Percentiles rank a stretch among this genome's conserved stretches.
These are phyloP conservation scores for Stemphylium lycopersici DNA, from an alignment of 2,329 filamentous ascomycete species.

Conservation along the genomic window DNA sequence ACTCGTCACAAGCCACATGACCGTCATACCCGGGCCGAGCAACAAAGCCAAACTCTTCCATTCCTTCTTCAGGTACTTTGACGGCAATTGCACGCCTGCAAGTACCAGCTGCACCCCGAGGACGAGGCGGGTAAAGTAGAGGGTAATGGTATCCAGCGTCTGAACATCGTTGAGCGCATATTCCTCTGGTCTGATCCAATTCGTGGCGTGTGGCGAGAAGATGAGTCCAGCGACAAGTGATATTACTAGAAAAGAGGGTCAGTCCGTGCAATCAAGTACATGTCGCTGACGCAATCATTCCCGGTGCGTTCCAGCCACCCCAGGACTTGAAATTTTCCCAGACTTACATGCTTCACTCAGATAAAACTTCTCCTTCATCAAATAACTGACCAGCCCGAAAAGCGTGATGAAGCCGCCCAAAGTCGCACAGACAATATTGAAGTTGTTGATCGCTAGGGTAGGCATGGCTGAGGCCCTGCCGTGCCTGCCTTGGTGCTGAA, in stretches of 20 bases:
- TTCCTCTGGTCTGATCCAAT: conserved; percentile 74
- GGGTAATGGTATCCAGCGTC: conserved; percentile 73
- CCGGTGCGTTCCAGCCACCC: not conserved
- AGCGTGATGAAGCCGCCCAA: conserved; percentile 86
- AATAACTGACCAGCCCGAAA: conserved; percentile 89
- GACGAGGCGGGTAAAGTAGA: conserved; percentile 85
- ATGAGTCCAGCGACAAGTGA: conserved; percentile 78
- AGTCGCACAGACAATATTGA: conserved; percentile 82
- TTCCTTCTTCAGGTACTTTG: conserved; percentile 77
- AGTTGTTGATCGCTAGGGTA: conserved; percentile 70
- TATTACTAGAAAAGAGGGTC: conserved; percentile 65
- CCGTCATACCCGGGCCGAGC: conserved; percentile 81
- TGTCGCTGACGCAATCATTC: not conserved
- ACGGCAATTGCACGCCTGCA: conserved; percentile 85
- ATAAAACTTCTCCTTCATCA: conserved; percentile 89
- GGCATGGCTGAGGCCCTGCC: conserved; percentile 55
- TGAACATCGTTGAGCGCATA: conserved; percentile 67
- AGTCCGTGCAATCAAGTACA: conserved; percentile 13
- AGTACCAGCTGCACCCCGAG: conserved; percentile 89
- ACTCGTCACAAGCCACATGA: conserved; percentile 86
- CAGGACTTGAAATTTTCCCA: not conserved
- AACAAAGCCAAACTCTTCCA: conserved; percentile 77
- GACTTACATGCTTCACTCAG: conserved; percentile 84
- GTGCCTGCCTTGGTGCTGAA: not conserved
- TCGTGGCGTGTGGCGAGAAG: conserved; percentile 78